Percentiles rank a stretch among this genome's conserved stretches.
Conservation (phyloP, 2,329 filamentous ascomycete species). For the Colletotrichum sp. region DNA sequence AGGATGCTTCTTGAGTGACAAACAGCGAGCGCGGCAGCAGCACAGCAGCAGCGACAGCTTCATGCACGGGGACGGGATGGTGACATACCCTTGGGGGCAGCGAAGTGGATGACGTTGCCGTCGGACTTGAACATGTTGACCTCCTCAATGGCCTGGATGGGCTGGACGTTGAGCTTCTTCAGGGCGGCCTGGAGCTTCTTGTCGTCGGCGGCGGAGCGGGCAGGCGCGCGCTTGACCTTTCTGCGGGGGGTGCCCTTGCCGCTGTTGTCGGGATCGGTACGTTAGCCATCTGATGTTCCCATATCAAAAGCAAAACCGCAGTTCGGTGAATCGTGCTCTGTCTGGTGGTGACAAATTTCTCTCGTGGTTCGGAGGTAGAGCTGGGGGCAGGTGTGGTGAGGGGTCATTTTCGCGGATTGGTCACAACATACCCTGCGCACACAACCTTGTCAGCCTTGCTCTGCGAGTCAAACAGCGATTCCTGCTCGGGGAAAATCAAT, state of each 20-base stretch:
- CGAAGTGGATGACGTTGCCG: constrained; percentile 99
- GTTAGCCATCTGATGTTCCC: constrained; percentile 30
- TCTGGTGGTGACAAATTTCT: background rate
- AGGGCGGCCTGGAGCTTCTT: constrained; percentile 98
- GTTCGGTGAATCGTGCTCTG: background rate
- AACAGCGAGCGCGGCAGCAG: background rate
- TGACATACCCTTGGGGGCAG: constrained; percentile 89
- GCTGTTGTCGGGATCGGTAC: constrained; percentile 45
- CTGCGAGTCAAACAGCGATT: background rate
- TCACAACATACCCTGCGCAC: constrained; percentile 40
- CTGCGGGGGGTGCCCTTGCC: constrained; percentile 98
- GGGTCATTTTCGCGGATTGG: constrained; percentile 19
- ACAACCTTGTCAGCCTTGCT: constrained; percentile 14
- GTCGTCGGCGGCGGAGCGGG: constrained; percentile 92
- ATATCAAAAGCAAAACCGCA: background rate
- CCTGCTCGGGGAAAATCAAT: background rate
- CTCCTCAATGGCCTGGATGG: constrained; percentile 99
- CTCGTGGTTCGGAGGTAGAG: background rate
- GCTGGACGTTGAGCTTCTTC: constrained; percentile 99
- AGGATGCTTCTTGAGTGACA: background rate
- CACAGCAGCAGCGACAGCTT: background rate
- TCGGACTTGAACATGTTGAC: constrained; percentile 99
- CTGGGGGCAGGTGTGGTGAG: background rate
- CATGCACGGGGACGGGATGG: background rate
- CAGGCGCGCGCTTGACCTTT: constrained; percentile 98